Percentiles rank a stretch among this genome's conserved stretches.
Conservation (phyloP, 2,329 filamentous ascomycete genomes). For the Orbilia blumenaviensis region DNA sequence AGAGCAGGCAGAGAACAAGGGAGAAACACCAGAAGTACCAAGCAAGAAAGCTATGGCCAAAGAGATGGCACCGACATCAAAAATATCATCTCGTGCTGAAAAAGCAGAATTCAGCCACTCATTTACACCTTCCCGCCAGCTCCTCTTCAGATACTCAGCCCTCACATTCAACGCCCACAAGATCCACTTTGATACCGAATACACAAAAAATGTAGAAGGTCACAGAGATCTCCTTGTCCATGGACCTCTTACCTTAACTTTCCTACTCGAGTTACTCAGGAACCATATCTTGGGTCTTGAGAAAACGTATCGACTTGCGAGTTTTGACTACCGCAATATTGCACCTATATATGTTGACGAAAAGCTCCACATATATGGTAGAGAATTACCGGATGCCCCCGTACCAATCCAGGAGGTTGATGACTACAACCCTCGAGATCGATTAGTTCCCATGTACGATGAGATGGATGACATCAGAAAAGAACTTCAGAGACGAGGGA, state of each 20-base stretch:
- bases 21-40: slow-evolving; percentile 1
- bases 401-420: slow-evolving; percentile 5
- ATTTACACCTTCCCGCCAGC: slow-evolving; percentile 72
- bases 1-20: slow-evolving; percentile 10
- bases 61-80: slow-evolving; percentile 18
- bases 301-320: slow-evolving; percentile 62
- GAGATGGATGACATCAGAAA: slow-evolving; percentile 34
- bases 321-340: slow-evolving; percentile 81
- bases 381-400: slow-evolving; percentile 60
- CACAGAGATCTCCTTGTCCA: slow-evolving; percentile 82
- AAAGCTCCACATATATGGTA: slow-evolving; percentile 74
- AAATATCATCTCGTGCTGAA: slow-evolving; percentile 25
- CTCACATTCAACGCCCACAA: slow-evolving; percentile 91
- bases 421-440: slow-evolving; percentile 25
- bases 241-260: slow-evolving; percentile 79
- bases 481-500: not conserved
- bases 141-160: slow-evolving; percentile 90
- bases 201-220: slow-evolving; percentile 76
- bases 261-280: slow-evolving; percentile 76
- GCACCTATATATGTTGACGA: slow-evolving; percentile 81
- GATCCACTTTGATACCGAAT: slow-evolving; percentile 83
- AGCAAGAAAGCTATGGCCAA: not conserved
- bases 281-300: slow-evolving; percentile 64
- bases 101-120: slow-evolving; percentile 68
- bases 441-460: slow-evolving; percentile 37